Evolutionary conservation across 805 yeast genomes (phyloP).

Genomic region (Sporopachydermia lactativora): DNA sequence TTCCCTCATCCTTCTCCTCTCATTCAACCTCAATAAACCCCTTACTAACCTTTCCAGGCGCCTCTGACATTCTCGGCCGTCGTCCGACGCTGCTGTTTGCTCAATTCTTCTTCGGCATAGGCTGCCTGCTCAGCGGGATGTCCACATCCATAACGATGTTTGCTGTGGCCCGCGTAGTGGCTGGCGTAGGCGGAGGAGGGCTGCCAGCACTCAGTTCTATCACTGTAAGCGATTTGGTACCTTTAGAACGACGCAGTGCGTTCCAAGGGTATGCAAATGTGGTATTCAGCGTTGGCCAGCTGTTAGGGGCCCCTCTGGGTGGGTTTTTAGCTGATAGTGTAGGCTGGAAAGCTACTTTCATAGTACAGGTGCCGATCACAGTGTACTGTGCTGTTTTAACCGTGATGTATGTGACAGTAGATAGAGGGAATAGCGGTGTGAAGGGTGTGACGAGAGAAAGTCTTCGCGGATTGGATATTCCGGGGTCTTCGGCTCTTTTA

Average conservation of each 20-base stretch:
- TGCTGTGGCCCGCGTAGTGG: conserved; percentile 31
- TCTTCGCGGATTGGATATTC: not conserved
- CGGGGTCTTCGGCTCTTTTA: not conserved
- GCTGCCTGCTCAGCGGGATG: conserved; percentile 19
- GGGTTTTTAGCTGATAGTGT: conserved; percentile 36
- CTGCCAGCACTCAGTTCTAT: conserved; percentile 39
- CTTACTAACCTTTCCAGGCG: conserved; percentile 4
- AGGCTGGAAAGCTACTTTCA: conserved; percentile 50
- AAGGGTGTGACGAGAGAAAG: not conserved
- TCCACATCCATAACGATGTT: not conserved
- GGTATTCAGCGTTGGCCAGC: conserved; percentile 64
- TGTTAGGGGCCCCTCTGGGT: conserved; percentile 53
- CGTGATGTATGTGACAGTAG: not conserved
- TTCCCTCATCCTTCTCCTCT: too few relatives aligned
- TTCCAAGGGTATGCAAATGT: conserved; percentile 76
- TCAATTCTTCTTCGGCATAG: conserved; percentile 26
- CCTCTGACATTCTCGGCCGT: conserved; percentile 43
- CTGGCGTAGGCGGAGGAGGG: conserved; percentile 61
- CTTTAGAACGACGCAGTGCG: conserved; percentile 19
- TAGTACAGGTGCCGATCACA: conserved; percentile 24
- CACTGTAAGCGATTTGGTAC: conserved; percentile 32
- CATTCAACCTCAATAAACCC: not conserved
- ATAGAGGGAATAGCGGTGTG: not conserved
- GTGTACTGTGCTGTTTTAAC: conserved; percentile 2
- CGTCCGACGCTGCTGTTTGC: conserved; percentile 26